Evolutionary conservation across 2,329 filamentous ascomycete species (phyloP), one percentile per base, ranked within the genome.

Genomic region (Arthroderma uncinatum): DNA sequence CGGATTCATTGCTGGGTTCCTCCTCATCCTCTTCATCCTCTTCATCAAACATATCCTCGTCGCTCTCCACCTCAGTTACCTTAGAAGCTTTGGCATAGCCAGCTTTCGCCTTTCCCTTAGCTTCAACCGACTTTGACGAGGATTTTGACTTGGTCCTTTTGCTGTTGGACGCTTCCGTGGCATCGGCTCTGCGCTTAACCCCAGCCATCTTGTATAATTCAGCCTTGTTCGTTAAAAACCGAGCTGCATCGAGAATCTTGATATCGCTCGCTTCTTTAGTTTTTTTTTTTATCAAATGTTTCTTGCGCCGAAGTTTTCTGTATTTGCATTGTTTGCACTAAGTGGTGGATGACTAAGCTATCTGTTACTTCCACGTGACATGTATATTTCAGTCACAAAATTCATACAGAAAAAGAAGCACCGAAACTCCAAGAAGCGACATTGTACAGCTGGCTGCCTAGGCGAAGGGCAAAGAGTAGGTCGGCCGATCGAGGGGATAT

Each of bases 101-200:
- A n/a, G 50, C 10, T 50, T 33, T 50, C 44, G 21, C n/a, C 50
- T 37, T 37, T 21, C 33, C 36, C 33, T 70, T 68, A 54, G 61
- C 58, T 55, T 66, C 68, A 58, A 69, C 70, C 40, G 60, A 54
- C 25, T 60, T 55, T 62, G 63, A 61, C 59, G 63, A 62, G 56
- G 64, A 58, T 64, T 63, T 70, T 40, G 65, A 67, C 61, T 73
- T 74, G 59, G 66, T 72, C 57, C 71, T 69, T 62, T 74, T 74
- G 57, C 71, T 70, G 63, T 67, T 68, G 63, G 69, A 67, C 48
- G 71, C 70, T 42, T 73, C 71, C 28, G 65, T 62, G 55, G 63
- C 59, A 55, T 74, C 71, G 25, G 71, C 68, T 25, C 65, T 65
- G 58, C 73, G 72, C 63, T 75, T 74, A 28, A 73, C 62, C 57